A percentile compares a stretch with the other conserved stretches of the same genome.
These are phyloP conservation scores for Phaeosphaeriaceae sp. DNA, from an alignment of 2,329 filamentous ascomycete species.

Conservation along the genomic window DNA sequence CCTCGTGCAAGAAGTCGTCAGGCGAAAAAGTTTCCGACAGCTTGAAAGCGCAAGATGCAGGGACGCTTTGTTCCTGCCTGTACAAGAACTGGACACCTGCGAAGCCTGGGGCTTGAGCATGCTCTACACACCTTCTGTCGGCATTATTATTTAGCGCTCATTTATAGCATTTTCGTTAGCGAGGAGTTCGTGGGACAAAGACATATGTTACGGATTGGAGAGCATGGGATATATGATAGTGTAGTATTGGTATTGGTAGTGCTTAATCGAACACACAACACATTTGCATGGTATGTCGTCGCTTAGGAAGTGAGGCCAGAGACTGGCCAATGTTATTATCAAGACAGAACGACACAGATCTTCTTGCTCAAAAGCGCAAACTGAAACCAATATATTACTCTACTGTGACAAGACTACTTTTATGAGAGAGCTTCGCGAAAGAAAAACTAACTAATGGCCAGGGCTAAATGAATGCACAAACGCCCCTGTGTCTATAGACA, in stretches of 20 bases:
- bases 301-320: too few species aligned
- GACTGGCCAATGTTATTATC: too few species aligned
- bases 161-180: background rate
- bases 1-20: conserved; percentile 59
- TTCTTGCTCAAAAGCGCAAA: too few species aligned
- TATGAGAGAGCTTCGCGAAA: too few species aligned
- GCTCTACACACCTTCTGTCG: too few species aligned
- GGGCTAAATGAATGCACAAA: too few species aligned
- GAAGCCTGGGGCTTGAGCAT: conserved; percentile 1
- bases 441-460: too few species aligned
- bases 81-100: conserved; percentile 52
- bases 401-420: too few species aligned
- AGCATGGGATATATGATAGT: too few species aligned
- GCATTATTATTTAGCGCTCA: background rate
- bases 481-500: too few species aligned
- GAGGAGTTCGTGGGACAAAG: background rate
- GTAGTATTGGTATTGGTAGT: background rate
- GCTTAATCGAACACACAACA: background rate
- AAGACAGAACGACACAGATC: too few species aligned
- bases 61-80: conserved; percentile 53
- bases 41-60: conserved; percentile 43
- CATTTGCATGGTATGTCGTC: background rate
- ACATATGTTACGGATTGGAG: background rate
- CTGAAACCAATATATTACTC: too few species aligned
- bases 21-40: conserved; percentile 46